Evolutionary conservation across 2,329 filamentous ascomycete species (phyloP).

Genomic region (Clarireedia paspali): DNA sequence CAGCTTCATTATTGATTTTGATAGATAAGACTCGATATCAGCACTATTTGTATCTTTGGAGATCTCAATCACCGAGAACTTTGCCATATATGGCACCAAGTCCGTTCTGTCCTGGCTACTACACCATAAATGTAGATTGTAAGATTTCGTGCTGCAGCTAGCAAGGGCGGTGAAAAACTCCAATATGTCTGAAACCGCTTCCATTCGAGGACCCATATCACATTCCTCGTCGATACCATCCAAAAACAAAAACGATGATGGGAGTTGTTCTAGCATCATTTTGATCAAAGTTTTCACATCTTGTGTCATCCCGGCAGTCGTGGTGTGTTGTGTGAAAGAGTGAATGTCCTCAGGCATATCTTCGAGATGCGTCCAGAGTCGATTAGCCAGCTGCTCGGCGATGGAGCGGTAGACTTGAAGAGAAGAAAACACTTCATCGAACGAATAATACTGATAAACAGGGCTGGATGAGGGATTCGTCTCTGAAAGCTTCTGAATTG

Average conservation of each 20-base stretch:
- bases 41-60: background rate
- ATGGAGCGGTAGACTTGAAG: conserved; percentile 1
- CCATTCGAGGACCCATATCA: background rate
- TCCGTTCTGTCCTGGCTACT: conserved; percentile 1
- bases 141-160: background rate
- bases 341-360: conserved; percentile 5
- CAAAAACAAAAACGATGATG: background rate
- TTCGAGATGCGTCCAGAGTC: background rate
- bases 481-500: background rate
- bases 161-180: background rate
- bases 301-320: background rate
- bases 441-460: conserved; percentile 1
- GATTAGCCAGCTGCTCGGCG: background rate
- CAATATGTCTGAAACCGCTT: background rate
- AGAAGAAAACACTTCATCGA: background rate
- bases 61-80: background rate
- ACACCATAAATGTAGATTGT: conserved; percentile 1
- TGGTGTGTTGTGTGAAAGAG: background rate
- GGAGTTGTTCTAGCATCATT: background rate
- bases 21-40: conserved; percentile 3
- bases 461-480: background rate
- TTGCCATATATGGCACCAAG: background rate
- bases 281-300: background rate
- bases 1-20: background rate
- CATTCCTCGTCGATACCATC: conserved; percentile 4